These are phyloP conservation scores for Kappamyces sp. DNA, from an alignment of 192 early-diverging fungal species.

Conservation along the genomic window DNA sequence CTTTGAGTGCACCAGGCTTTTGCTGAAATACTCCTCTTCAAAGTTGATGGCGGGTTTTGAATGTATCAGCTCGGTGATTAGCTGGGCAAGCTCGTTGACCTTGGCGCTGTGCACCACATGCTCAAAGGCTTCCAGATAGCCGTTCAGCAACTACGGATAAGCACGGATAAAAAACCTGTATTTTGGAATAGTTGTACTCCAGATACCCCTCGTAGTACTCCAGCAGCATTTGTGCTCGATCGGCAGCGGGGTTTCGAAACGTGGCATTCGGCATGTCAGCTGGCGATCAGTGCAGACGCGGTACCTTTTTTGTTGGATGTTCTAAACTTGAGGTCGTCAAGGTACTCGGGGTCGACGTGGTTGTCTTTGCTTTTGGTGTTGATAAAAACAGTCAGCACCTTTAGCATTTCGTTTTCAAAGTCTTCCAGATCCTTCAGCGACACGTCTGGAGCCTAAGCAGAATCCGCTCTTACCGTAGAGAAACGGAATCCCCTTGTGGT, in stretches of 20 bases:
- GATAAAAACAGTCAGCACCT: conserved; percentile 44
- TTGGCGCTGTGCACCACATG: conserved; percentile 22
- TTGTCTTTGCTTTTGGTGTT: conserved; percentile 27
- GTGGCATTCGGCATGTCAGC: conserved; percentile 41
- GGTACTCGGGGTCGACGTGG: conserved; percentile 18
- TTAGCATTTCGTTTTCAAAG: conserved; percentile 38
- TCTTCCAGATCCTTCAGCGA: conserved; percentile 40
- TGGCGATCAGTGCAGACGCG: conserved; percentile 11
- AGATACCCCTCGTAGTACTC: conserved; percentile 45
- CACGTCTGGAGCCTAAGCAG: conserved; percentile 26
- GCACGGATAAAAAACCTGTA: conserved; percentile 28
- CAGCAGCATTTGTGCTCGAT: conserved; percentile 43
- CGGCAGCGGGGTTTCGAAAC: conserved; percentile 38
- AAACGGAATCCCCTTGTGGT: conserved; percentile 32
- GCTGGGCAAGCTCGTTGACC: conserved; percentile 33
- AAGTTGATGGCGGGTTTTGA: conserved; percentile 36
- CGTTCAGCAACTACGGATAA: conserved; percentile 30
- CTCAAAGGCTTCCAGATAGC: conserved; percentile 47
- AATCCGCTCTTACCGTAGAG: conserved; percentile 41
- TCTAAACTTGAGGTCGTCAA: conserved; percentile 36
- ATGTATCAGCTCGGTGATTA: conserved; percentile 36
- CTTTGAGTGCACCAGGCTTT: conserved; percentile 26
- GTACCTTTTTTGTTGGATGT: conserved; percentile 30
- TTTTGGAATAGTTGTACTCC: conserved; percentile 48
- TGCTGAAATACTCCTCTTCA: conserved; percentile 39